phyloP scores from a whole-genome alignment of 75 land plant species.

The Cunninghamia lanceolata region DNA sequence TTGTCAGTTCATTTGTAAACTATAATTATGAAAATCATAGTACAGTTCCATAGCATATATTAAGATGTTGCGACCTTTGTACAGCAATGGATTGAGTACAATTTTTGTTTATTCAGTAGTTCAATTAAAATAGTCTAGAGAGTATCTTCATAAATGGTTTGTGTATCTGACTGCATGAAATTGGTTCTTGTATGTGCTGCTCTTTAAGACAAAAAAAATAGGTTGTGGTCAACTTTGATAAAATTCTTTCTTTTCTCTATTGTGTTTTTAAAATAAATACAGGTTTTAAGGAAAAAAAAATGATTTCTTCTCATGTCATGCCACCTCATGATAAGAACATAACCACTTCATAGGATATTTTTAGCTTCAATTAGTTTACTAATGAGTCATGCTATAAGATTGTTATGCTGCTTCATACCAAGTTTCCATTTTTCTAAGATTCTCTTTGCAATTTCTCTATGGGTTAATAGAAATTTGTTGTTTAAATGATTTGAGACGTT shows the following conservation, averaged over 20 bases:
- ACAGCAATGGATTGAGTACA: not conserved
- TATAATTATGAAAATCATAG: not conserved
- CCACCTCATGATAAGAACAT: too few relatives aligned
- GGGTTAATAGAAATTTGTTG: too few relatives aligned
- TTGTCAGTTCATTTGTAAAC: not conserved
- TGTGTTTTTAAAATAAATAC: not conserved
- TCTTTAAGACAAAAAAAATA: not conserved
- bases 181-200: not conserved
- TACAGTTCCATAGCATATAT: not conserved
- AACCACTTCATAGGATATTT: too few relatives aligned
- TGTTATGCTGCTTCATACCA: too few relatives aligned
- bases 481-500: too few relatives aligned
- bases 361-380: too few relatives aligned
- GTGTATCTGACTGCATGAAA: not conserved
- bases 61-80: not conserved
- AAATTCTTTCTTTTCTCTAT: not conserved
- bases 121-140: not conserved
- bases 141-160: not conserved
- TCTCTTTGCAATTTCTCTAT: too few relatives aligned
- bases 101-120: not conserved
- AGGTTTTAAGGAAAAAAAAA: too few relatives aligned
- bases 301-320: too few relatives aligned
- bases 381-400: too few relatives aligned
- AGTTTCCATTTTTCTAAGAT: too few relatives aligned
- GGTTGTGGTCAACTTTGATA: not conserved